Conservation (phyloP, 768 basidiomycete species). For the Phaeotremella skinneri region DNA sequence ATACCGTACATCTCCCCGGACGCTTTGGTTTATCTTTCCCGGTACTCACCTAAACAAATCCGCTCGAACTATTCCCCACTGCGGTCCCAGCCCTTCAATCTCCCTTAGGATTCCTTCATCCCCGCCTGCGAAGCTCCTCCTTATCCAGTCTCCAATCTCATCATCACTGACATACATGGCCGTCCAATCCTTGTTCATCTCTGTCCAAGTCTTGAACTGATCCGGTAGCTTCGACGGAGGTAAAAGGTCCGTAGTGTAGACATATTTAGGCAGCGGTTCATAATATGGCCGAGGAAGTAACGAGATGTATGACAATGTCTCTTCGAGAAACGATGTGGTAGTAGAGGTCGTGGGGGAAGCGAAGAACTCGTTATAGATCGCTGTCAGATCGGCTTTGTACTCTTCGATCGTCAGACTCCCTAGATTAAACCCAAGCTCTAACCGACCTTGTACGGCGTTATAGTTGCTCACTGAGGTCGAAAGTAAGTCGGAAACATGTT, state of each 20-base stretch:
- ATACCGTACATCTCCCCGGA: background rate
- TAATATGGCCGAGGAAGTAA: conserved; percentile 4
- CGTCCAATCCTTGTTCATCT: conserved; percentile 23
- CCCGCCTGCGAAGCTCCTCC: conserved; percentile 3
- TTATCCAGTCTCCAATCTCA: conserved; percentile 25
- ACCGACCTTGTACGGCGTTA: background rate
- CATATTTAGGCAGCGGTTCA: conserved; percentile 17
- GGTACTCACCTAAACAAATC: conserved; percentile 21
- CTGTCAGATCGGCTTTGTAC: conserved; percentile 1
- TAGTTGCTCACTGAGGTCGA: background rate
- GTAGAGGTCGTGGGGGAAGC: background rate
- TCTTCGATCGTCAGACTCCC: conserved; percentile 8
- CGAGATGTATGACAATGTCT: conserved; percentile 5
- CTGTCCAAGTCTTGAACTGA: conserved; percentile 30
- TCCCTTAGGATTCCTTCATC: conserved; percentile 15
- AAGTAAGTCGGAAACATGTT: background rate
- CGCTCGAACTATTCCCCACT: conserved; percentile 21
- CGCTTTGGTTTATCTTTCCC: background rate
- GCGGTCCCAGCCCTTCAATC: conserved; percentile 14
- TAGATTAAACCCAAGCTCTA: conserved; percentile 6
- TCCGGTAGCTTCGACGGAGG: conserved; percentile 15
- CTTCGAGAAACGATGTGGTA: conserved; percentile 1
- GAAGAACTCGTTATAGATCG: conserved; percentile 12
- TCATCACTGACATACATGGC: conserved; percentile 21
- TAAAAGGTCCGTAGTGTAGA: conserved; percentile 29